These are phyloP conservation scores for Ustilago hordei DNA, from an alignment of 1,284 basidiomycete genomes.

Conservation along the genomic window DNA sequence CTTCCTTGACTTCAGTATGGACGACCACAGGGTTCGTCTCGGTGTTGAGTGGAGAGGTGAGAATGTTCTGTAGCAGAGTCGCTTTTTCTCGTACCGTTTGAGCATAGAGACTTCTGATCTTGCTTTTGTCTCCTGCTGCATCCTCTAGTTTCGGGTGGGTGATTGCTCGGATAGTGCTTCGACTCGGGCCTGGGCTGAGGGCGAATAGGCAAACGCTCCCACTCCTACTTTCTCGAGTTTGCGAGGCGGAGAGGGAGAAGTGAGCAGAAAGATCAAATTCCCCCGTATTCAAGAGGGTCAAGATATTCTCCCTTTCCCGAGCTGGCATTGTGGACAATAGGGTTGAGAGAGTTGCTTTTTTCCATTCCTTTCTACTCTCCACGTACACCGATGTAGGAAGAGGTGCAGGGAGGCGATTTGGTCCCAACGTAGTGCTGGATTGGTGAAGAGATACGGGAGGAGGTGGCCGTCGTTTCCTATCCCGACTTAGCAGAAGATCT, in stretches of 20 bases:
- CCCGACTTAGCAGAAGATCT: slow-evolving; percentile 34
- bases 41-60: slow-evolving; percentile 26
- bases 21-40: slow-evolving; percentile 35
- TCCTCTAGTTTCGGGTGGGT: slow-evolving; percentile 18
- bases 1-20: background rate
- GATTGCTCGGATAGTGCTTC: slow-evolving; percentile 28
- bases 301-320: slow-evolving; percentile 22
- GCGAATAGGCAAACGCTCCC: slow-evolving; percentile 51
- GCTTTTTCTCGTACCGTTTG: slow-evolving; percentile 52
- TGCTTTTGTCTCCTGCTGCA: background rate
- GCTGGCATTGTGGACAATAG: slow-evolving; percentile 30
- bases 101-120: slow-evolving; percentile 56
- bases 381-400: background rate
- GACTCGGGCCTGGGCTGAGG: slow-evolving; percentile 39
- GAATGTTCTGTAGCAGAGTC: slow-evolving; percentile 39
- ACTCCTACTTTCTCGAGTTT: background rate
- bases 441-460: background rate
- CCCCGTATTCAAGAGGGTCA: slow-evolving; percentile 36
- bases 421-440: background rate
- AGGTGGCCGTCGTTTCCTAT: slow-evolving; percentile 4
- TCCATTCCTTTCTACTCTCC: slow-evolving; percentile 37
- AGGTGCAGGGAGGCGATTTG: background rate
- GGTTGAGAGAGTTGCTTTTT: slow-evolving; percentile 8
- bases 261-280: slow-evolving; percentile 50
- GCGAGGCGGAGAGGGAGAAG: slow-evolving; percentile 12